A percentile compares a stretch with the other conserved stretches of the same genome.
These are phyloP conservation scores for Corymbia citriodora DNA, from an alignment of 441 rosid species.

Conservation along the genomic window DNA sequence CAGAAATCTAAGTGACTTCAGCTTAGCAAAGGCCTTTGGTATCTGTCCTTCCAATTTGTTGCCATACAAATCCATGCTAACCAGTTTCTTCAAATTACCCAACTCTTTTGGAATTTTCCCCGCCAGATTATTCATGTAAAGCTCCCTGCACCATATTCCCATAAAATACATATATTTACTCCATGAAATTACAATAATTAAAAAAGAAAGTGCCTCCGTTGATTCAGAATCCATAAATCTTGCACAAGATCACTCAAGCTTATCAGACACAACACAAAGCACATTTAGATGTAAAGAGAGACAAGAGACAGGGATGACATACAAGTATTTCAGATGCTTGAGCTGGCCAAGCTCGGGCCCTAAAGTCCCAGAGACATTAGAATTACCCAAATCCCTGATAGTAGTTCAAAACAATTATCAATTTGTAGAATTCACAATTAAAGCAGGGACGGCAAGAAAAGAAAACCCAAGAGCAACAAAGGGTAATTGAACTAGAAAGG, in stretches of 20 bases:
- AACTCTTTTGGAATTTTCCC: conserved; percentile 57
- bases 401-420: neutral
- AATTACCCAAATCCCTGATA: conserved; percentile 66
- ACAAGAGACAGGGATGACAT: neutral
- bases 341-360: conserved; percentile 66
- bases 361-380: conserved; percentile 60
- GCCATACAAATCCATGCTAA: conserved; percentile 59
- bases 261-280: neutral
- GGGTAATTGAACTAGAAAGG: neutral
- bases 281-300: neutral
- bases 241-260: neutral
- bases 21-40: conserved; percentile 52
- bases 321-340: conserved; percentile 63
- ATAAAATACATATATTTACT: neutral
- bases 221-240: neutral
- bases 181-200: neutral
- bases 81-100: conserved; percentile 49
- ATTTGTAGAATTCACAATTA: neutral
- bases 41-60: conserved; percentile 53
- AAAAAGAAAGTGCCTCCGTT: neutral
- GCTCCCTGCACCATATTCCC: conserved; percentile 43
- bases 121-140: conserved; percentile 40
- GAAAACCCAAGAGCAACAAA: neutral
- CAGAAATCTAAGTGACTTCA: conserved; percentile 70
- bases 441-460: neutral